Evolutionary conservation across 2,329 filamentous ascomycete genomes (phyloP).

Genomic region (Dothiorella sarmentorum): DNA sequence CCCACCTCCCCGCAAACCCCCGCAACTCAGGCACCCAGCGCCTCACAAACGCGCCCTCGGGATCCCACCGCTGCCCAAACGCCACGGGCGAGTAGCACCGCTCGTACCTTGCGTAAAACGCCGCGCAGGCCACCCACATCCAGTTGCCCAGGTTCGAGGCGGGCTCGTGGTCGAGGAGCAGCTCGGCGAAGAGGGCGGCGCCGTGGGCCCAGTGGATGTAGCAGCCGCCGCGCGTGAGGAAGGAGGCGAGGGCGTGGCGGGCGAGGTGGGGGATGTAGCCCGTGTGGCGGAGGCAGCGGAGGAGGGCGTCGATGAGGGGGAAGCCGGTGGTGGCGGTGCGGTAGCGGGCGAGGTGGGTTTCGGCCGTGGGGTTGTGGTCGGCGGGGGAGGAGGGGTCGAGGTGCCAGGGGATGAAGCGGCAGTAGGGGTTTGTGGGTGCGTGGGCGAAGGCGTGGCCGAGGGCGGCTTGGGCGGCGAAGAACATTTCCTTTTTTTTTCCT

Average conservation of each 20-base stretch:
- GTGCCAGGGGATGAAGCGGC: conserved; percentile 77
- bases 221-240: conserved; percentile 74
- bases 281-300: conserved; percentile 68
- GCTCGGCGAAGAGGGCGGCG: conserved; percentile 73
- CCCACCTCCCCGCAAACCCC: conserved; percentile 62
- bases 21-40: conserved; percentile 66
- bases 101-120: conserved; percentile 71
- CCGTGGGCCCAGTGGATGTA: conserved; percentile 78
- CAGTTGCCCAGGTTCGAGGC: conserved; percentile 73
- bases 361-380: conserved; percentile 47
- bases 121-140: conserved; percentile 74
- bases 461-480: conserved; percentile 71
- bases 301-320: conserved; percentile 76
- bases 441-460: conserved; percentile 63
- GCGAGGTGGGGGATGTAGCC: conserved; percentile 78
- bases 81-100: conserved; percentile 67
- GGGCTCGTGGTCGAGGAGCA: conserved; percentile 70
- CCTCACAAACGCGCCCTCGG: conserved; percentile 61
- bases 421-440: conserved; percentile 62
- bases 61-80: conserved; percentile 75
- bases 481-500: conserved; percentile 62
- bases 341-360: conserved; percentile 64
- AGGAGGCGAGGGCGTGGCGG: conserved; percentile 74
- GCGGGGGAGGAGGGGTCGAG: conserved; percentile 47
- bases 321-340: conserved; percentile 68